Conservation (phyloP, 805 yeast genomes). For the Wickerhamiella domercqiae region DNA sequence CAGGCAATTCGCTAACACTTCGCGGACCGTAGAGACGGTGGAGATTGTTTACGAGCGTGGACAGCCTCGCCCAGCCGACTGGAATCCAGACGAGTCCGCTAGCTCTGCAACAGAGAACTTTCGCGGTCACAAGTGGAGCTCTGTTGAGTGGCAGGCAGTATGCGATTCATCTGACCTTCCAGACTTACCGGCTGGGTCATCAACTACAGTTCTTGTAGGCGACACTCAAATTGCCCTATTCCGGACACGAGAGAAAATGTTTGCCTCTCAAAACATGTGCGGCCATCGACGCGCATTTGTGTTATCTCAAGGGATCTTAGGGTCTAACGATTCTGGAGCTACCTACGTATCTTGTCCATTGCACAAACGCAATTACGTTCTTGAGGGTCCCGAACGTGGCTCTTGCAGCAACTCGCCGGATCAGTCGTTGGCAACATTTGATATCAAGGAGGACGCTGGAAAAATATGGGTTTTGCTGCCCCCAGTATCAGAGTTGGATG, state of each 20-base stretch:
- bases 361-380: constrained; percentile 25
- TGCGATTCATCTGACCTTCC: constrained; percentile 21
- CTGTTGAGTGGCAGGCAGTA: constrained; percentile 21
- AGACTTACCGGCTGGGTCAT: constrained; percentile 22
- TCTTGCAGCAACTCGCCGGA: constrained; percentile 22
- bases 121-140: constrained; percentile 22
- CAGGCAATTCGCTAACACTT: constrained; percentile 25
- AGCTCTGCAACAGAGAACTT: constrained; percentile 19
- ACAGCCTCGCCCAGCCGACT: constrained; percentile 26
- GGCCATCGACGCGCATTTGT: constrained; percentile 29
- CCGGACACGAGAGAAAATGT: constrained; percentile 23
- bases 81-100: constrained; percentile 19
- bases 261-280: constrained; percentile 29
- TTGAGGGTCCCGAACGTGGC: constrained; percentile 21
- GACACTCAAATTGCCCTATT: constrained; percentile 28
- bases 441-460: constrained; percentile 23
- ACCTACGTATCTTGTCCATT: constrained; percentile 27
- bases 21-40: constrained; percentile 21
- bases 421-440: constrained; percentile 26
- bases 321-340: constrained; percentile 22
- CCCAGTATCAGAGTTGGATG: constrained; percentile 24
- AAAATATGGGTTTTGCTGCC: constrained; percentile 23
- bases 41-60: constrained; percentile 26
- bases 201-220: constrained; percentile 23
- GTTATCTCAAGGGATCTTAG: constrained; percentile 25